These are phyloP conservation scores for Saussurea involucrata DNA, from an alignment of 129 eudicot species.

Conservation along the genomic window DNA sequence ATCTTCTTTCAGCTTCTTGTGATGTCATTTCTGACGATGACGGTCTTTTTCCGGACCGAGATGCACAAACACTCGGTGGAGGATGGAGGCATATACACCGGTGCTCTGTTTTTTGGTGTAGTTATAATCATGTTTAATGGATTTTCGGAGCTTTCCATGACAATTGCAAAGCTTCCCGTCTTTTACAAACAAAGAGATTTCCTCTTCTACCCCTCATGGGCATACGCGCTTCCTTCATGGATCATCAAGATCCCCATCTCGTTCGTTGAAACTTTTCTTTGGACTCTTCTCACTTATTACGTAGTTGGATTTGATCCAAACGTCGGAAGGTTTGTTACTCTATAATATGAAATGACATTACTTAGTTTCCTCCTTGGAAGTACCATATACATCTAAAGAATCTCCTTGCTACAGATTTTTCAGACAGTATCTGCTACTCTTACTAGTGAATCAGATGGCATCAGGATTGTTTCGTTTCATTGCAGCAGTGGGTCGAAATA, in stretches of 20 bases:
- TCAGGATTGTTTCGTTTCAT: slow-evolving; percentile 54
- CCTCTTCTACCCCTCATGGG: slow-evolving; percentile 75
- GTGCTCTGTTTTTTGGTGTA: no score
- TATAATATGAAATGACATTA: no score
- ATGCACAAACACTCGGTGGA: slow-evolving; percentile 29
- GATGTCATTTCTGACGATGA: slow-evolving; percentile 48
- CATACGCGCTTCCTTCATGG: slow-evolving; percentile 74
- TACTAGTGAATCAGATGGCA: slow-evolving; percentile 59
- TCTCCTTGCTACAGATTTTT: slow-evolving; percentile 44
- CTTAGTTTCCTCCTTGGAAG: no score
- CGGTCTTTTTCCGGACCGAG: slow-evolving; percentile 68
- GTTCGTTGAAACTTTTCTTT: slow-evolving; percentile 49
- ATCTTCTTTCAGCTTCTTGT: slow-evolving; percentile 37
- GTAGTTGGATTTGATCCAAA: slow-evolving; percentile 80
- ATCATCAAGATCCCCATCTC: slow-evolving; percentile 61
- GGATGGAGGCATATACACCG: slow-evolving; percentile 46
- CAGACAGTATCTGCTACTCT: slow-evolving; percentile 48
- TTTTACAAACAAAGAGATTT: slow-evolving; percentile 78
- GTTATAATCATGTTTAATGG: no score
- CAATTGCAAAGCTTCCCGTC: slow-evolving; percentile 72
- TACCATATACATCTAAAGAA: no score
- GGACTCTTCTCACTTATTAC: slow-evolving; percentile 65
- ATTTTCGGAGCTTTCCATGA: slow-evolving; percentile 65
- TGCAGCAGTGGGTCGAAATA: slow-evolving; percentile 56
- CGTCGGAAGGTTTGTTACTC: slow-evolving; percentile 41